Conservation (phyloP, 1,284 basidiomycete species). For the Ceratobasidium sp. region DNA sequence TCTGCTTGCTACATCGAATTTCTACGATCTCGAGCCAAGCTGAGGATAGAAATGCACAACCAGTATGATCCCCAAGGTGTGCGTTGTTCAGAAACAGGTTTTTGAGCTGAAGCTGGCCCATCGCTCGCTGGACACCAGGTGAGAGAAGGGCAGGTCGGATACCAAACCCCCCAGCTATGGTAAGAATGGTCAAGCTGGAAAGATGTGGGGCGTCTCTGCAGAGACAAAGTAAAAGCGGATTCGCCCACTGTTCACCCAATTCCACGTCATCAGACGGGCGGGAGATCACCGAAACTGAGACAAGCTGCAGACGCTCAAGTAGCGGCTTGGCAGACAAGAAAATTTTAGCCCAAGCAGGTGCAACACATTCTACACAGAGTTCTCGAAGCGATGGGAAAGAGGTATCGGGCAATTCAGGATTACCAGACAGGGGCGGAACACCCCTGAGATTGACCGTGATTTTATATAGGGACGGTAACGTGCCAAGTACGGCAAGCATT, state of each 20-base stretch:
- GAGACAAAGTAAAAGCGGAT: neutral
- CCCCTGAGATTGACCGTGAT: neutral
- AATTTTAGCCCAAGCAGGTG: neutral
- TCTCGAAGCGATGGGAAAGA: neutral
- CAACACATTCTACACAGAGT: neutral
- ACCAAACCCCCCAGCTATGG: neutral
- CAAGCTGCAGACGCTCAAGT: neutral
- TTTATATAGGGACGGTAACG: neutral
- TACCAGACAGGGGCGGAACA: neutral
- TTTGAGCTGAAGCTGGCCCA: neutral
- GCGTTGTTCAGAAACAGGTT: neutral
- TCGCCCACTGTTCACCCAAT: neutral
- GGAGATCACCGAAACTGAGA: neutral
- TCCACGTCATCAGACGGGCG: neutral
- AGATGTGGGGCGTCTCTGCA: neutral
- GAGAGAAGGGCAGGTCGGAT: neutral
- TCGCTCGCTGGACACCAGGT: neutral
- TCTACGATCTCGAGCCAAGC: neutral
- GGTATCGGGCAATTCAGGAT: neutral
- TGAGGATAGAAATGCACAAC: constrained; percentile 1
- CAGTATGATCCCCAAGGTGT: neutral
- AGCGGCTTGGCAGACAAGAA: neutral
- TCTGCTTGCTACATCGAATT: neutral
- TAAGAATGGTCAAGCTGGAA: neutral
- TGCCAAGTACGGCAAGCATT: neutral